Evolutionary conservation across 768 basidiomycete species (phyloP), one percentile per base, ranked within the genome.

Genomic region (Trametopsis cervina): DNA sequence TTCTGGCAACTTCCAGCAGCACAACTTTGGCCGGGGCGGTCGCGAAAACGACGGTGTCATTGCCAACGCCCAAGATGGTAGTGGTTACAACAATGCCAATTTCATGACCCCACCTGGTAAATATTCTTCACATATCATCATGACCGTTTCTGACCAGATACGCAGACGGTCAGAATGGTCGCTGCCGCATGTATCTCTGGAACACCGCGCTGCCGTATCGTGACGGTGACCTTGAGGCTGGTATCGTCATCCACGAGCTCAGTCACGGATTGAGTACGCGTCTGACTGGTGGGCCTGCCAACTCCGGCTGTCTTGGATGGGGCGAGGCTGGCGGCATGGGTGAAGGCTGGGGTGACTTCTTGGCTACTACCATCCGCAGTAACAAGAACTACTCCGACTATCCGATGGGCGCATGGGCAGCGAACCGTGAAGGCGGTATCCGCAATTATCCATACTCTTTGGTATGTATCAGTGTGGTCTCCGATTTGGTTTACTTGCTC

Each of bases 301-400:
- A 95, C 69, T 93, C 90, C 24, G 89, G 87, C 2, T 96, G 94
- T 63, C 81, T 98, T 47, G 91, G 90, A 10, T 98, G 88, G 84
- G 94, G 95, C 44, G 93, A 98, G 70, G 76, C 83, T 22, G 95
- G 95, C 33, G 95, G 93, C 21, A 97, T 97, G 94, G 94, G 94
- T 55, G 92, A 96, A 68, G 93, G 93, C 12, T 96, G 93, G 93
- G 93, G 93, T 54, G 83, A 93, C 57, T 92, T 84, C 70, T 68
- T 96, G 42, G 94, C 92, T 4, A 97, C 93, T 0, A 80, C 80
- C 0, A 85, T 93, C 60, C 81, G 93, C 41, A 86, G 85, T 68
- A 85, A 73, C 41, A 73, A 73, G 60, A 64, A 67, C 43, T 89
- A 92, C 69, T 74, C 76, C 2, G 86, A 92, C 63, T 93, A 81